Evolutionary conservation across 208 protist species (phyloP).

Genomic region (Angomonas ambiguus): DNA sequence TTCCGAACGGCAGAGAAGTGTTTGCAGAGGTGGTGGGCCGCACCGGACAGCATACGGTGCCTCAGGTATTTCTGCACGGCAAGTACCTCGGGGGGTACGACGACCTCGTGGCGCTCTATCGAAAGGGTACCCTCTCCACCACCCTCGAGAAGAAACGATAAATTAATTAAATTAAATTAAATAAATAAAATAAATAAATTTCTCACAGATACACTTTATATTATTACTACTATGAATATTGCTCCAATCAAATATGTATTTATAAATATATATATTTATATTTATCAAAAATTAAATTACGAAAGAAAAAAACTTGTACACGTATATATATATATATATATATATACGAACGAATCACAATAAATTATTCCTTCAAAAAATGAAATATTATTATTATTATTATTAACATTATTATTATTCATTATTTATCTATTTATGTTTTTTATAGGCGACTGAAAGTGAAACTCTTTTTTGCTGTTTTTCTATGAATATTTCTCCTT

Average conservation of each 20-base stretch:
- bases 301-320: not conserved
- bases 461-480: not conserved
- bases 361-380: not conserved
- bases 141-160: slow-evolving; percentile 42
- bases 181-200: too few species aligned
- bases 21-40: slow-evolving; percentile 71
- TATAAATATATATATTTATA: not conserved
- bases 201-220: not conserved
- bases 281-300: slow-evolving; percentile 1
- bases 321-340: not conserved
- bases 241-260: too few species aligned
- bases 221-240: slow-evolving; percentile 1
- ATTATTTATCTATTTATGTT: not conserved
- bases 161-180: slow-evolving; percentile 9
- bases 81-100: slow-evolving; percentile 85
- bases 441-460: not conserved
- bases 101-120: slow-evolving; percentile 69
- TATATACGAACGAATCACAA: not conserved
- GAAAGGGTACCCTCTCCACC: slow-evolving; percentile 42
- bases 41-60: slow-evolving; percentile 74
- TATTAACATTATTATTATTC: slow-evolving; percentile 2
- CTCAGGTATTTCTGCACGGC: slow-evolving; percentile 78
- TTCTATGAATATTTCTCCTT: not conserved
- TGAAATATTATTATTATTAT: slow-evolving; percentile 2
- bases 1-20: slow-evolving; percentile 79